These are phyloP conservation scores for Falciphora oryzae DNA, from an alignment of 2,329 filamentous ascomycete genomes.

Conservation along the genomic window DNA sequence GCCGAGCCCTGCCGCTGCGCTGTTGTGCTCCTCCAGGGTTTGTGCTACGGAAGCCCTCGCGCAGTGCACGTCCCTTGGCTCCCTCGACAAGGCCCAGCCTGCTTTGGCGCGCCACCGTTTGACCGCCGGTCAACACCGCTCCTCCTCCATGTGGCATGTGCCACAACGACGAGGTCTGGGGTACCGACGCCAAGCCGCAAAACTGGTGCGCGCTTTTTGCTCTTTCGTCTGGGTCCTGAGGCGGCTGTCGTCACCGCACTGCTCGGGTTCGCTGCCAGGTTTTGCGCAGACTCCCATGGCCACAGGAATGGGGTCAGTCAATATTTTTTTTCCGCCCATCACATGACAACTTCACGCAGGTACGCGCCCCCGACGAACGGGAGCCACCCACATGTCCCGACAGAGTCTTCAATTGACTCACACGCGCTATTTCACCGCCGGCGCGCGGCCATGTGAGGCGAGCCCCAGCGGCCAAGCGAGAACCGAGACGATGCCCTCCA, in stretches of 20 bases:
- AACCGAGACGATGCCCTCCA: background rate
- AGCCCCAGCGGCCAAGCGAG: background rate
- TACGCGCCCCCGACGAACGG: background rate
- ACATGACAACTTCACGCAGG: slow-evolving; percentile 1
- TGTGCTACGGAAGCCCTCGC: background rate
- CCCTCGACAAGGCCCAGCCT: background rate
- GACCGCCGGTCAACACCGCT: background rate
- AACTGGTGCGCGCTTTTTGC: background rate
- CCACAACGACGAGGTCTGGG: background rate
- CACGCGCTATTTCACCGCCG: background rate
- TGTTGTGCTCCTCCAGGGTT: too few relatives aligned
- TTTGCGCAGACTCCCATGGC: background rate
- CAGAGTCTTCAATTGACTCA: background rate
- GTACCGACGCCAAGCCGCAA: background rate
- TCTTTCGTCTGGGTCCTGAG: too few relatives aligned
- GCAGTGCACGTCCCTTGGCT: background rate
- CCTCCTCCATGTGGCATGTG: background rate
- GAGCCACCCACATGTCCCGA: background rate
- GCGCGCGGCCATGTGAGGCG: background rate
- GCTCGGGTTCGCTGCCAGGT: background rate
- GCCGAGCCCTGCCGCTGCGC: background rate
- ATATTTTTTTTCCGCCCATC: background rate
- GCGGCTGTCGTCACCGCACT: background rate
- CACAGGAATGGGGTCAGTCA: too few relatives aligned
- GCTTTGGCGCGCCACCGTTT: background rate